phyloP scores from a whole-genome alignment of 768 basidiomycete species.

The Mrakia gelida region DNA sequence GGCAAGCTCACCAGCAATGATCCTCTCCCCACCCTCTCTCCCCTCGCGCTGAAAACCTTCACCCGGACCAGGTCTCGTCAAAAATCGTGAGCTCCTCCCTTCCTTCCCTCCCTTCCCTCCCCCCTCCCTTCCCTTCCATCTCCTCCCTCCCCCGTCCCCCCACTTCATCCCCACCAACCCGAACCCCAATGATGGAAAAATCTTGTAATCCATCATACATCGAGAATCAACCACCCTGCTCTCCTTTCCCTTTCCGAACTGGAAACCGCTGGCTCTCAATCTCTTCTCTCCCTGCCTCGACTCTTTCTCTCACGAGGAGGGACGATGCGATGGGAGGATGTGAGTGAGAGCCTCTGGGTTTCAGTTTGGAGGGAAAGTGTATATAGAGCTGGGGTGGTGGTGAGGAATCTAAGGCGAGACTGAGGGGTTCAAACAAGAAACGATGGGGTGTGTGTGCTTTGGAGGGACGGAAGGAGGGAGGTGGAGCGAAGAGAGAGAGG shows the following conservation, averaged over 20 bases:
- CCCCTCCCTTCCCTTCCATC: background rate
- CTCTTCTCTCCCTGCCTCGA: background rate
- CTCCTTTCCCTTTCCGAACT: background rate
- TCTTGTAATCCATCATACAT: background rate
- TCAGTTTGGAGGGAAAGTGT: background rate
- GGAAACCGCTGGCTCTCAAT: no score
- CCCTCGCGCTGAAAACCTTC: no score
- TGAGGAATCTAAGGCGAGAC: conserved; percentile 8
- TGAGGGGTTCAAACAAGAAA: background rate
- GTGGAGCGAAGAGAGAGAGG: background rate
- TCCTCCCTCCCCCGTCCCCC: background rate
- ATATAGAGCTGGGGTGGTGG: background rate
- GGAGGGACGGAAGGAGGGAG: background rate
- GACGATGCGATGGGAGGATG: background rate
- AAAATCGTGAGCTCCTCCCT: background rate
- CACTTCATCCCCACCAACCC: background rate
- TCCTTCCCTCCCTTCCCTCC: background rate
- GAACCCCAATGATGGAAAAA: background rate
- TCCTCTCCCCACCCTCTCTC: no score
- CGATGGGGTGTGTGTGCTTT: background rate
- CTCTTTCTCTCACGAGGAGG: background rate
- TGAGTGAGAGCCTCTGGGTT: background rate
- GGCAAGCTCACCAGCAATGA: no score
- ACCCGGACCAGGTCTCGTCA: no score
- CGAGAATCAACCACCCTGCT: background rate